Evolutionary conservation across 2,329 filamentous ascomycete species (phyloP).

Genomic region (Leptographium flavum): DNA sequence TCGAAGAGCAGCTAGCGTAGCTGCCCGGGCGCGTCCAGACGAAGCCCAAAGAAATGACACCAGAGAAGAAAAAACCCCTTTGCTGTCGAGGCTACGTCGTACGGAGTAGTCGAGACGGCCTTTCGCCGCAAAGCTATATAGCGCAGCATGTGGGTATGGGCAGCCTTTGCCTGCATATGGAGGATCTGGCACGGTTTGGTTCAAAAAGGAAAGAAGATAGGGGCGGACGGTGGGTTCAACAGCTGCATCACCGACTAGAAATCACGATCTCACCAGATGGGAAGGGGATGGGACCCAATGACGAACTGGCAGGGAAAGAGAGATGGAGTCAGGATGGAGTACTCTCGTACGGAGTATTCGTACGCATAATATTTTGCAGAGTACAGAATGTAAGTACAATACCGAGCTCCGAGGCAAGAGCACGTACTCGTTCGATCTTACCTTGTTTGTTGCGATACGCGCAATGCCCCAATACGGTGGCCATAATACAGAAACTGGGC

Average conservation of each 20-base stretch:
- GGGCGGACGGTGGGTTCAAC: not conserved
- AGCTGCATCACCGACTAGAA: not conserved
- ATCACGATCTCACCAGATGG: not conserved
- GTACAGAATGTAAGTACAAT: too few species aligned
- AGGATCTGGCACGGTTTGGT: not conserved
- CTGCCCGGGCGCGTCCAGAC: too few species aligned
- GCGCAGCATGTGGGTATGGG: not conserved
- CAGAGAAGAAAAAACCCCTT: not conserved
- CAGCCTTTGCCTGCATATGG: not conserved
- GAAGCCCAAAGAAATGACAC: not conserved
- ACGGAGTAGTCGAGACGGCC: not conserved
- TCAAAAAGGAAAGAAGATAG: not conserved
- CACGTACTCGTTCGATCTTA: not conserved
- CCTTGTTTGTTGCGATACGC: too few species aligned
- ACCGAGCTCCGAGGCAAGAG: too few species aligned
- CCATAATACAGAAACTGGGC: too few species aligned
- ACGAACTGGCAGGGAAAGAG: not conserved
- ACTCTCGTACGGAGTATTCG: too few species aligned
- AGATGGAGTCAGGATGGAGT: not conserved
- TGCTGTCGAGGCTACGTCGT: not conserved
- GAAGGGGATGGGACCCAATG: not conserved
- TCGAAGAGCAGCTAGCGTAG: not conserved
- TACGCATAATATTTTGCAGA: too few species aligned
- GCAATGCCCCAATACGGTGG: too few species aligned
- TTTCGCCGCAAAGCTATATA: not conserved